phyloP scores from a whole-genome alignment of 768 basidiomycete species.

The Chalciporus sphaerocephalus region DNA sequence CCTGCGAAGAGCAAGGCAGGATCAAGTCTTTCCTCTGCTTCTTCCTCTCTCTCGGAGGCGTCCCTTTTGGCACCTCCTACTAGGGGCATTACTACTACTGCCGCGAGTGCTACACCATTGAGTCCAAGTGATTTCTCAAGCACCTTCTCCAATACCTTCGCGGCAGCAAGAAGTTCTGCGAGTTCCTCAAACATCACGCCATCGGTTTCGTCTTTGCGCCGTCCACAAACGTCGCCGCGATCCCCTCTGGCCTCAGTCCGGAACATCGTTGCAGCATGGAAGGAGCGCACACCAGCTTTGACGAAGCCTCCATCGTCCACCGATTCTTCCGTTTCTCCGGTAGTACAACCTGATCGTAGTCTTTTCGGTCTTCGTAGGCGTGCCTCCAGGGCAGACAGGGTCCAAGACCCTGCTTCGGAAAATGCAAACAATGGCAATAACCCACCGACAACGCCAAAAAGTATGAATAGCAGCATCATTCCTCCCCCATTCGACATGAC shows the following conservation, averaged over 20 bases:
- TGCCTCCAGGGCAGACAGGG: constrained; percentile 23
- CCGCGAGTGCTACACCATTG: constrained; percentile 31
- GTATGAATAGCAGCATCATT: constrained; percentile 31
- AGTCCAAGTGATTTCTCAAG: constrained; percentile 36
- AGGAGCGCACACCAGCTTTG: constrained; percentile 59
- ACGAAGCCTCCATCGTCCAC: constrained; percentile 34
- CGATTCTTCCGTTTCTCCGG: constrained; percentile 39
- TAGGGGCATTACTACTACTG: constrained; percentile 27
- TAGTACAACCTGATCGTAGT: constrained; percentile 23
- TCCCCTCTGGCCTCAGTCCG: constrained; percentile 71
- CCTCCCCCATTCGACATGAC: constrained; percentile 46
- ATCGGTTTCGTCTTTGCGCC: constrained; percentile 50
- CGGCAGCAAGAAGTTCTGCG: constrained; percentile 30
- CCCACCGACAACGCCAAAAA: constrained; percentile 26
- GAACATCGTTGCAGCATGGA: constrained; percentile 78
- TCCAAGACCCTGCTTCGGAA: constrained; percentile 12
- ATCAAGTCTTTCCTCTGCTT: constrained; percentile 27
- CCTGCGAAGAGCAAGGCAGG: constrained; percentile 42
- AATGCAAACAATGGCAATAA: constrained; percentile 6
- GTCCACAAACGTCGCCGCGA: constrained; percentile 62
- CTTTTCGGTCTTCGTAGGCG: constrained; percentile 34
- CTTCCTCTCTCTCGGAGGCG: constrained; percentile 20
- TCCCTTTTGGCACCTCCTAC: constrained; percentile 49
- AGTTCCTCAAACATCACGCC: constrained; percentile 34
- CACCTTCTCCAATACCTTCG: constrained; percentile 39